Conservation (phyloP, 2,329 filamentous ascomycete species). For the Lasiodiplodia citricola region DNA sequence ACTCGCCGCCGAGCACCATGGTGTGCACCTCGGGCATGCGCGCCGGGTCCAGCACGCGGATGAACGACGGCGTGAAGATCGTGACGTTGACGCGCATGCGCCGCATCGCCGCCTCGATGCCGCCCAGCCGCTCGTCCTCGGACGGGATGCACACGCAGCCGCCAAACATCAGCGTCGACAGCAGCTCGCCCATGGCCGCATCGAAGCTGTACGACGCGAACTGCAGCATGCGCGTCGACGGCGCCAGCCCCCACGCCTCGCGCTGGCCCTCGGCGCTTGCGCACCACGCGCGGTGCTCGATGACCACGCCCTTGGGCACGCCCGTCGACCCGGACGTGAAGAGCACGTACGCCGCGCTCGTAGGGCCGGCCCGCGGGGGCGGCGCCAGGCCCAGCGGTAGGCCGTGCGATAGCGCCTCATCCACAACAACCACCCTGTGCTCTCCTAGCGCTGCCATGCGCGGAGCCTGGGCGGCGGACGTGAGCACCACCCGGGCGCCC, state of each 20-base stretch:
- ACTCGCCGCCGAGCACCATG: constrained; percentile 40
- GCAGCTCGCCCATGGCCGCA: constrained; percentile 41
- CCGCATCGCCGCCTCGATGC: constrained; percentile 53
- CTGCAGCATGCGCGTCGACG: constrained; percentile 38
- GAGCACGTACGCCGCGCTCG: constrained; percentile 58
- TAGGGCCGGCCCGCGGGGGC: constrained; percentile 43
- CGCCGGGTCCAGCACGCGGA: constrained; percentile 44
- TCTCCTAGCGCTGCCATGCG: constrained; percentile 49
- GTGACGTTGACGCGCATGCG: constrained; percentile 33
- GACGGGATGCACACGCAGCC: constrained; percentile 49
- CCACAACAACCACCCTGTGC: constrained; percentile 45
- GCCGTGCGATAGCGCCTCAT: constrained; percentile 38
- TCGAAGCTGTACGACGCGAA: constrained; percentile 34
- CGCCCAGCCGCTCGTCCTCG: constrained; percentile 46
- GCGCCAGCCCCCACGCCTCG: constrained; percentile 30
- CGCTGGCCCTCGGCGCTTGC: constrained; percentile 52
- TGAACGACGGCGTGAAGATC: constrained; percentile 45
- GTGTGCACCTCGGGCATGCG: constrained; percentile 51
- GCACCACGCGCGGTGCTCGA: constrained; percentile 61
- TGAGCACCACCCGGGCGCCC: constrained; percentile 39
- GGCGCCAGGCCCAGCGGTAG: too few relatives aligned
- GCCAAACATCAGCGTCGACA: constrained; percentile 39
- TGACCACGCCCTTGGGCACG: constrained; percentile 80
- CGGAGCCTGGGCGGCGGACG: constrained; percentile 47
- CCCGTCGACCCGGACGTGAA: constrained; percentile 98